These are phyloP conservation scores for Phytophthora tubulina DNA, from an alignment of 352 stramenopile genomes.

Conservation along the genomic window DNA sequence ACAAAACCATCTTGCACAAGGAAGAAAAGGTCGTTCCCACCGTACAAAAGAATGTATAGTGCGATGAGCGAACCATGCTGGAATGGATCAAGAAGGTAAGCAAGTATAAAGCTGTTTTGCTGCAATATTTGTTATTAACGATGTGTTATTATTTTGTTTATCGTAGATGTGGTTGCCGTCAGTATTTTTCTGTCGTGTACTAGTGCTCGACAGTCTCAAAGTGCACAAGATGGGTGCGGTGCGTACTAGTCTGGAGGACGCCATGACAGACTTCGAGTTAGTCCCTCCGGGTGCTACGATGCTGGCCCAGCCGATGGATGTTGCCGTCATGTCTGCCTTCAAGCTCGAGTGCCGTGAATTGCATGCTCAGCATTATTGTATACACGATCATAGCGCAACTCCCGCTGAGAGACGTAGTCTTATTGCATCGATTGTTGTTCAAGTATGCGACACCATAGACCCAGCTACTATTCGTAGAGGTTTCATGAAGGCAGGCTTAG, in stretches of 20 bases:
- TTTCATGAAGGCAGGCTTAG: background rate
- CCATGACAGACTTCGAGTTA: conserved; percentile 6
- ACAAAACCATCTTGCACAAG: background rate
- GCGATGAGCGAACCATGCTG: background rate
- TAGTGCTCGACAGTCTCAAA: background rate
- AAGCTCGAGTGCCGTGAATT: background rate
- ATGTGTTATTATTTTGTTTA: background rate
- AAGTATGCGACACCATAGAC: background rate
- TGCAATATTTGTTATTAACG: too few relatives aligned
- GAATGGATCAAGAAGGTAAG: background rate
- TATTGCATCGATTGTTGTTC: background rate
- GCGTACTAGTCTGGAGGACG: background rate
- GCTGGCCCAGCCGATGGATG: background rate
- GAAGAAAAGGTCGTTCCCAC: background rate
- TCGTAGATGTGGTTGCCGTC: conserved; percentile 2
- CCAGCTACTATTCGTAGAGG: background rate
- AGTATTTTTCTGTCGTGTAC: background rate
- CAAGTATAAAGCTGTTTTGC: background rate
- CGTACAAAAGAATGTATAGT: background rate
- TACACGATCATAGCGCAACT: background rate
- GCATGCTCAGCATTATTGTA: background rate
- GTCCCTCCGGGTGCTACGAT: background rate
- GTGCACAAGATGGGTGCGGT: conserved; percentile 2
- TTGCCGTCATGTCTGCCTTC: background rate
- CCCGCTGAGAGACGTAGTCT: background rate